Conservation (phyloP, 768 basidiomycete species). For the Terana coerulea region DNA sequence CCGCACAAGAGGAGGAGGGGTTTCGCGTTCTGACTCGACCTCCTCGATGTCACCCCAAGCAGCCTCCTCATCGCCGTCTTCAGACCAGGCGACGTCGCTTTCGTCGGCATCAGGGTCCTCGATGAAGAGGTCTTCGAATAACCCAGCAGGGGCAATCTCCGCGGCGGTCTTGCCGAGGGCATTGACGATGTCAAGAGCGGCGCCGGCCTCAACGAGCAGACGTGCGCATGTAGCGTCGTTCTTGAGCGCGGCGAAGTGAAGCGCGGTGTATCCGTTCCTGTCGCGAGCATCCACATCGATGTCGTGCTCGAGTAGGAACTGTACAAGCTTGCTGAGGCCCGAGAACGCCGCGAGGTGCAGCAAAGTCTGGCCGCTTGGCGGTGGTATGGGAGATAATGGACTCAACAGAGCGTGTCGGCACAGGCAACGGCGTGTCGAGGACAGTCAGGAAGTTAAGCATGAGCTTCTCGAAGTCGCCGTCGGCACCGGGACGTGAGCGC, state of each 20-base stretch:
- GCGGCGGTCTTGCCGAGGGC: constrained; percentile 64
- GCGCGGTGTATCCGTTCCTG: constrained; percentile 83
- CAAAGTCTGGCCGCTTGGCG: constrained; percentile 74
- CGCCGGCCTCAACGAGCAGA: constrained; percentile 74
- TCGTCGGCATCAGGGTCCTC: constrained; percentile 10
- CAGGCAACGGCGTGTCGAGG: constrained; percentile 60
- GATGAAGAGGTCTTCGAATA: constrained; percentile 37
- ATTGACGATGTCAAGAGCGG: constrained; percentile 74
- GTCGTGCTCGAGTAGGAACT: constrained; percentile 66
- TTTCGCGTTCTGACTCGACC: constrained; percentile 44
- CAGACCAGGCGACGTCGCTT: constrained; percentile 22
- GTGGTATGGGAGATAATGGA: constrained; percentile 70
- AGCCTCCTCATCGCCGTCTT: constrained; percentile 49
- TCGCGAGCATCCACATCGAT: constrained; percentile 85
- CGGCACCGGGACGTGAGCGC: constrained; percentile 49
- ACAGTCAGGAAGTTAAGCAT: constrained; percentile 80
- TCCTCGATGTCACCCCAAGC: constrained; percentile 70
- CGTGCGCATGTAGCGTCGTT: constrained; percentile 60
- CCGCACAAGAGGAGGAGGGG: neutral
- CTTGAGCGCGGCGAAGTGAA: constrained; percentile 79
- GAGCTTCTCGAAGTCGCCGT: constrained; percentile 62
- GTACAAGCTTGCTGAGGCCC: constrained; percentile 64
- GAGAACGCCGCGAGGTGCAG: constrained; percentile 85
- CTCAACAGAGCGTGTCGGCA: constrained; percentile 39
- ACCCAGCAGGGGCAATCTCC: constrained; percentile 48